A percentile compares a stretch with the other conserved stretches of the same genome.
phyloP scores from a whole-genome alignment of 1,284 basidiomycete species.

The Ustilago curta region DNA sequence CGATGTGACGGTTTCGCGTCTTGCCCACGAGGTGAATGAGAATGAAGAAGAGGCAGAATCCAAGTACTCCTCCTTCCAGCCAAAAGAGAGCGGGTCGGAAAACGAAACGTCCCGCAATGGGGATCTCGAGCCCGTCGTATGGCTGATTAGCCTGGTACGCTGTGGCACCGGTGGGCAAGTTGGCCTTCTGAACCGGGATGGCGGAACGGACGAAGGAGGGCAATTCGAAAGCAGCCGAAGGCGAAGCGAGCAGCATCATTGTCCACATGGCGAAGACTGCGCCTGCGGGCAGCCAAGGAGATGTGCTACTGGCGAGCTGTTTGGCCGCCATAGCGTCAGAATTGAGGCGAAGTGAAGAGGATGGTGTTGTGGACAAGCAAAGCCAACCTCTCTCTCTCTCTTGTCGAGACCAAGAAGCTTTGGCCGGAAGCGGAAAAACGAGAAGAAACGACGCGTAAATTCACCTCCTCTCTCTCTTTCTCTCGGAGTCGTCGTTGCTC shows the following conservation, averaged over 20 bases:
- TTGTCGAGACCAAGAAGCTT: not conserved
- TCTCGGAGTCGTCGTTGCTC: too few relatives aligned
- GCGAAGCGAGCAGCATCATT: constrained; percentile 41
- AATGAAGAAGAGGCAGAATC: constrained; percentile 49
- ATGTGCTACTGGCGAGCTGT: constrained; percentile 2
- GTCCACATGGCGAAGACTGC: constrained; percentile 46
- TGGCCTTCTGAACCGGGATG: constrained; percentile 7
- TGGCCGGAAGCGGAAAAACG: constrained; percentile 32
- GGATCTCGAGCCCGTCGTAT: constrained; percentile 43
- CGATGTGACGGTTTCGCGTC: constrained; percentile 51
- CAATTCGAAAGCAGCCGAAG: constrained; percentile 40
- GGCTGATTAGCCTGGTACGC: constrained; percentile 47
- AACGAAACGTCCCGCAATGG: constrained; percentile 38
- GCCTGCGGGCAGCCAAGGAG: constrained; percentile 21
- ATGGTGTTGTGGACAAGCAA: constrained; percentile 2
- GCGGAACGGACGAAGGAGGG: constrained; percentile 28
- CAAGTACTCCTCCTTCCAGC: constrained; percentile 52
- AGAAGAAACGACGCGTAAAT: constrained; percentile 16
- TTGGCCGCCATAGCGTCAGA: constrained; percentile 16
- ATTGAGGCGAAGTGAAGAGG: not conserved
- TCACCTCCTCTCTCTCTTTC: too few relatives aligned
- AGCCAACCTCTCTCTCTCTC: constrained; percentile 3
- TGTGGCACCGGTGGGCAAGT: constrained; percentile 35
- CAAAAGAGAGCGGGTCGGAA: constrained; percentile 55
- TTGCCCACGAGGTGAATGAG: constrained; percentile 57